phyloP scores from a whole-genome alignment of 1,284 basidiomycete species.

The Puccinia coronata region DNA sequence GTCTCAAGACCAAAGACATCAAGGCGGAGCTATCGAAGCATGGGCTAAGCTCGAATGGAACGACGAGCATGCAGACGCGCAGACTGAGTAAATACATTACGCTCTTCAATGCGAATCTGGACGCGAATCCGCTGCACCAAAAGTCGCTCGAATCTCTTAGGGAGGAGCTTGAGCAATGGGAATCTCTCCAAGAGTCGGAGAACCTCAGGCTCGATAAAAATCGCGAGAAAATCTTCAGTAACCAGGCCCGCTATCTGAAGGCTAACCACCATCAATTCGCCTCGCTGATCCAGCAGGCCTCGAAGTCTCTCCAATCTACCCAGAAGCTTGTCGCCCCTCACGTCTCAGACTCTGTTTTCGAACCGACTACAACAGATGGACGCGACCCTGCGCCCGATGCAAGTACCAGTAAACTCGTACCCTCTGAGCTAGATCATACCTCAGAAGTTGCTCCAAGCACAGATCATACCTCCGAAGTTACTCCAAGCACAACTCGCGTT shows the following conservation, averaged over 20 bases:
- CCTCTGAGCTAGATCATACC: background rate
- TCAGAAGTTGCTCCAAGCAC: background rate
- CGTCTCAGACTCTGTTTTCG: background rate
- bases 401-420: background rate
- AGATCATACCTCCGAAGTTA: no score
- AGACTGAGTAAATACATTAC: slow-evolving; percentile 37
- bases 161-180: slow-evolving; percentile 35
- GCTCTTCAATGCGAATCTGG: slow-evolving; percentile 44
- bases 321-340: background rate
- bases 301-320: background rate
- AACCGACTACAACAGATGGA: background rate
- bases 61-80: background rate
- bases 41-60: slow-evolving; percentile 22
- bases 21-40: slow-evolving; percentile 33
- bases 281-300: slow-evolving; percentile 20
- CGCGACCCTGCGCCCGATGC: background rate
- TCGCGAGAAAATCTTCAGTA: slow-evolving; percentile 14
- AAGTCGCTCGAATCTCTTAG: slow-evolving; percentile 30
- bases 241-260: slow-evolving; percentile 13
- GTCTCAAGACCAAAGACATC: slow-evolving; percentile 30
- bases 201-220: slow-evolving; percentile 10
- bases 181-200: slow-evolving; percentile 39
- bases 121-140: slow-evolving; percentile 17
- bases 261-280: slow-evolving; percentile 19
- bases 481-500: no score